Evolutionary conservation across 176 grass and related monocot species (phyloP).

Genomic region (Oryza meridionalis): DNA sequence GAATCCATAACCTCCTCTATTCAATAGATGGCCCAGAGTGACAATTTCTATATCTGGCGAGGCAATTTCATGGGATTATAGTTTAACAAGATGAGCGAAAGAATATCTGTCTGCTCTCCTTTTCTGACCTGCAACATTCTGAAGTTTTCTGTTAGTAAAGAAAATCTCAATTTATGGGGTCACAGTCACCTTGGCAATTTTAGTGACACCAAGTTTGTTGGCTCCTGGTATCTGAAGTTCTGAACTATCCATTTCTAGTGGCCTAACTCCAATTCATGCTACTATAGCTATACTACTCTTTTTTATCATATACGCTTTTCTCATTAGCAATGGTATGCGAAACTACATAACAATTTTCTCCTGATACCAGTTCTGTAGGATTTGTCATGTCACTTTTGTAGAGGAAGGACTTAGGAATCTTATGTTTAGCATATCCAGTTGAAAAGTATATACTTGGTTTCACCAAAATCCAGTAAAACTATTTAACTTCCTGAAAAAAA

Average conservation of each 20-base stretch:
- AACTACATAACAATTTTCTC: not conserved
- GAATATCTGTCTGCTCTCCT: constrained; percentile 9
- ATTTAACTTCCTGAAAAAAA: constrained; percentile 8
- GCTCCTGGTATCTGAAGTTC: constrained; percentile 23
- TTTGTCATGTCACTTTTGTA: not conserved
- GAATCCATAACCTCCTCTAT: constrained; percentile 23
- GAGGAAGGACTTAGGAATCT: not conserved
- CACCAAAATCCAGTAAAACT: not conserved
- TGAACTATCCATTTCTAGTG: constrained; percentile 6
- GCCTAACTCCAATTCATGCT: constrained; percentile 16
- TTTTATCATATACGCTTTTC: not conserved
- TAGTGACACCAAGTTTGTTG: not conserved
- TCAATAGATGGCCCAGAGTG: not conserved
- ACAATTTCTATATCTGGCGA: constrained; percentile 12
- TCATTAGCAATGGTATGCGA: not conserved
- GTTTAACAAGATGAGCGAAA: constrained; percentile 23
- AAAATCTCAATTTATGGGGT: constrained; percentile 4
- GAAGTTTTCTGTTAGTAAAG: constrained; percentile 24
- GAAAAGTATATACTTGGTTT: not conserved
- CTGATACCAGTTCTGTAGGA: not conserved
- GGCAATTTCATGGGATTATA: constrained; percentile 23
- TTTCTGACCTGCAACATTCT: constrained; percentile 17
- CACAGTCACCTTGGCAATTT: not conserved
- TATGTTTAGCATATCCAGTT: not conserved
- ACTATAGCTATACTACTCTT: not conserved